Base-by-base conservation (phyloP, 805 yeast species). In the Starmera dryadoides region DNA sequence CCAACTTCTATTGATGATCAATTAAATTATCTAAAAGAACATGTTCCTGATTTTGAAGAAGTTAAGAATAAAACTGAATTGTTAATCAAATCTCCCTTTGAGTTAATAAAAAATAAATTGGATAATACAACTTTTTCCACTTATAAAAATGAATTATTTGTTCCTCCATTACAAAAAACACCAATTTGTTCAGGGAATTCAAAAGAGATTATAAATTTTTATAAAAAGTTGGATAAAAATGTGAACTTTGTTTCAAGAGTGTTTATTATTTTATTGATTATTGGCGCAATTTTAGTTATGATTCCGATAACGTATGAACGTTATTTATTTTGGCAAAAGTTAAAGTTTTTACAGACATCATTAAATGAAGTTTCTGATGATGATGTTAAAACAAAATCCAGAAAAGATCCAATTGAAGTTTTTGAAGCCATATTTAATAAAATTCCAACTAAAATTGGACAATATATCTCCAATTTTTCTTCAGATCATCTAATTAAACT, bases 11-110 rank as follows among this genome's bases (percentile, higher is more conserved):
- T 89, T 32, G 74, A 85, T 46, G 55, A 57, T 2, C 74, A 78
- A 22, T 64, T 93, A 15, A 72, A 73, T 3, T 45, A 52, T 1
- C 58, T 88, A 32, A 62, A 73, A 17, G 59, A 62, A 1, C 64
- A 74, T 2, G 61, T 83, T 1, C 95, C 94, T 0, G 73, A 76
- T 43, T 86, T 86, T 55, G 75, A 72, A 3, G 68, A 71, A 7
- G 79, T 86, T 3, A 72, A 78, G 51, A 74, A 78, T 42, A 69
- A 71, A 17, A 78, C 93, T 0, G 68, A 75, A 33, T 40, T 53
- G 0, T 48, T 79, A 30, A 69, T 91, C 8, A 60, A 71, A 3
- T 52, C 48, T 2, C 96, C 96, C 0, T 85, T 87, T 50, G 67
- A 68, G 1, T 42, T 52, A 11, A 56, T 83, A 2, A 64, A 69